phyloP scores from a whole-genome alignment of 2,329 filamentous ascomycete species.

The Clonostachys rhizophaga region DNA sequence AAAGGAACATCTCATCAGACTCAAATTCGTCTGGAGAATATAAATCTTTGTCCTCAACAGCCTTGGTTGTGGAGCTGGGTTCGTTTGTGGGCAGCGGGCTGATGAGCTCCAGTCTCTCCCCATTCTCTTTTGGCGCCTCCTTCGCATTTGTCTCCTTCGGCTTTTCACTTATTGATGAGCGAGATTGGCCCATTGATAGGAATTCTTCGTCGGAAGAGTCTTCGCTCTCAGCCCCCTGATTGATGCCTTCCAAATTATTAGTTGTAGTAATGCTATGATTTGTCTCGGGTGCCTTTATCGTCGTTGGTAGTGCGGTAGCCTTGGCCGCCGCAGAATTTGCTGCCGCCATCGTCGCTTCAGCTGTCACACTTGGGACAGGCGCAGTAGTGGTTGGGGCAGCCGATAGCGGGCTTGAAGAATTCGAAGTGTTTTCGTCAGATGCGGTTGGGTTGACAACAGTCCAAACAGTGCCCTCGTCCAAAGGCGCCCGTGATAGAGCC shows the following conservation, averaged over 20 bases:
- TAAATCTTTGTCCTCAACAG: constrained; percentile 5
- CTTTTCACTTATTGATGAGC: constrained; percentile 18
- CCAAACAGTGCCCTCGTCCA: constrained; percentile 47
- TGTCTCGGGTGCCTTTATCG: not conserved
- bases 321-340: too few relatives aligned
- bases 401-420: too few relatives aligned
- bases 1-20: constrained; percentile 36
- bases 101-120: too few relatives aligned
- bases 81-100: not conserved
- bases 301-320: constrained; percentile 6
- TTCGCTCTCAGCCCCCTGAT: constrained; percentile 7
- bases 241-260: not conserved
- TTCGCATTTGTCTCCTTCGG: constrained; percentile 2
- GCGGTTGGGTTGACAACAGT: constrained; percentile 36
- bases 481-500: constrained; percentile 42
- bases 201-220: constrained; percentile 34
- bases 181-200: constrained; percentile 30
- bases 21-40: constrained; percentile 11
- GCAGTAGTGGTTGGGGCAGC: too few relatives aligned
- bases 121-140: too few relatives aligned
- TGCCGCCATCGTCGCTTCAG: too few relatives aligned
- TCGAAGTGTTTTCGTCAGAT: not conserved
- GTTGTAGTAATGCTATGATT: not conserved
- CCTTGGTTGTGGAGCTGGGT: not conserved
- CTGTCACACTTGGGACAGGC: too few relatives aligned